A percentile compares a stretch with the other conserved stretches of the same genome.
phyloP scores from a whole-genome alignment of 345 rosid species.

The Tarenaya hassleriana region DNA sequence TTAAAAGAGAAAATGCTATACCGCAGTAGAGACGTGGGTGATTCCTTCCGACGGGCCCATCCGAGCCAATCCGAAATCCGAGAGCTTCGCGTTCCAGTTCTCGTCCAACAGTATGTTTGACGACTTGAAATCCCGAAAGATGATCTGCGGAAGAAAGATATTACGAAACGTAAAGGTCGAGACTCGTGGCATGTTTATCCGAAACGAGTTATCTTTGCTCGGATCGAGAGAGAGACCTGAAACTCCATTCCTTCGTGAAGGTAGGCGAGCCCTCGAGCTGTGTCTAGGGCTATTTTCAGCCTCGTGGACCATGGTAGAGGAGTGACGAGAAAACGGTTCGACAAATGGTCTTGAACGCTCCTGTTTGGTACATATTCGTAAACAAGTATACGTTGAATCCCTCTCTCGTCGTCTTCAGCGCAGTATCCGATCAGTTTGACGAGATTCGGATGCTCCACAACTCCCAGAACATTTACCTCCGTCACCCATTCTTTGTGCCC shows the following conservation, averaged over 20 bases:
- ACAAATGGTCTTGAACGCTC: constrained; percentile 89
- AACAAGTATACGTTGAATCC: constrained; percentile 78
- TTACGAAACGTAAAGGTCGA: constrained; percentile 1
- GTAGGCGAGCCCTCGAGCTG: constrained; percentile 81
- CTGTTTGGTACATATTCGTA: constrained; percentile 87
- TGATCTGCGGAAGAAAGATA: constrained; percentile 45
- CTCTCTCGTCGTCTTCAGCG: constrained; percentile 96
- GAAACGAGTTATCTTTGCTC: too few relatives aligned
- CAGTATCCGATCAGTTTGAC: constrained; percentile 88
- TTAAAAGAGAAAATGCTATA: constrained; percentile 21
- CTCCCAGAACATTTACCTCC: constrained; percentile 86
- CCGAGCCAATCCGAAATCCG: constrained; percentile 95
- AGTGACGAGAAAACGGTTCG: constrained; percentile 47
- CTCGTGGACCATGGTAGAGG: constrained; percentile 80
- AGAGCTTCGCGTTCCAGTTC: constrained; percentile 86
- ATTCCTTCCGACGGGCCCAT: constrained; percentile 85
- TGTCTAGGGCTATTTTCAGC: constrained; percentile 74
- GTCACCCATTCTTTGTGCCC: constrained; percentile 99
- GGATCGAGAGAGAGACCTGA: constrained; percentile 71
- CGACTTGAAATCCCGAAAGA: constrained; percentile 92
- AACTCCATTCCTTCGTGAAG: constrained; percentile 95
- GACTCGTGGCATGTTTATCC: too few relatives aligned
- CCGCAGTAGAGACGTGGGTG: constrained; percentile 91
- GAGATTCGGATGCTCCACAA: constrained; percentile 90
- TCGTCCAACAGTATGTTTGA: constrained; percentile 89